A percentile compares a stretch with the other conserved stretches of the same genome.
Conservation (phyloP, 345 rosid genomes). For the Linum usitatissimum region DNA sequence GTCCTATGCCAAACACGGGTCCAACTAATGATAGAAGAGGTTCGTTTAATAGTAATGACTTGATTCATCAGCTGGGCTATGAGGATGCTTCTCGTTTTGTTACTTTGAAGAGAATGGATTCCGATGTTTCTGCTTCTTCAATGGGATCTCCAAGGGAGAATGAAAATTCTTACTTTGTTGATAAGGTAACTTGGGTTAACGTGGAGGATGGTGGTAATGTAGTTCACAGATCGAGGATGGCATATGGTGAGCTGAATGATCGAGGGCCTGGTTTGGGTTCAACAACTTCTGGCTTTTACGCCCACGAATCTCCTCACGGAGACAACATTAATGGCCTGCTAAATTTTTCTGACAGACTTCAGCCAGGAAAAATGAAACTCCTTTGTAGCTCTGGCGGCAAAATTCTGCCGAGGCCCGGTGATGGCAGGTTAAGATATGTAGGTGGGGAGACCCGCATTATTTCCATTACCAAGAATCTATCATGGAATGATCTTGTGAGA, state of each 20-base stretch:
- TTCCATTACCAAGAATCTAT: constrained; percentile 33
- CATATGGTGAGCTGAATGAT: constrained; percentile 32
- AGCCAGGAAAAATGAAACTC: constrained; percentile 37
- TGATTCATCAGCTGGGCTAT: constrained; percentile 28
- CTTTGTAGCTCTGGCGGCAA: constrained; percentile 65
- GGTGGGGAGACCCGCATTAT: constrained; percentile 65
- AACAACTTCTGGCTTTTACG: constrained; percentile 2
- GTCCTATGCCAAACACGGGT: constrained; percentile 12
- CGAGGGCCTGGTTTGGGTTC: constrained; percentile 22
- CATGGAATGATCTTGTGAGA: constrained; percentile 51
- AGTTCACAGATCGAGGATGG: constrained; percentile 27
- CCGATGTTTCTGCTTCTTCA: constrained; percentile 34
- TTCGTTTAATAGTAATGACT: constrained; percentile 20
- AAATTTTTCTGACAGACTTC: constrained; percentile 21
- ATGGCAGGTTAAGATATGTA: constrained; percentile 54
- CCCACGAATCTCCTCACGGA: constrained; percentile 23
- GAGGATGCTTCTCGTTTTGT: constrained; percentile 37
- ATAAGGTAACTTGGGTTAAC: constrained; percentile 24
- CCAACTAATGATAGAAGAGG: constrained; percentile 19
- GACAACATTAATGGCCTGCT: constrained; percentile 11
- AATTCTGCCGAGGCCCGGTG: constrained; percentile 54
- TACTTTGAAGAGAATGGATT: constrained; percentile 45
- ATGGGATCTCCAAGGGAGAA: constrained; percentile 24
- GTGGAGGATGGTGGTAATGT: constrained; percentile 23
- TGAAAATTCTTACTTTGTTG: constrained; percentile 30